Base-by-base conservation (phyloP, 306 rosid genomes). In the Erythrophleum fordii region DNA sequence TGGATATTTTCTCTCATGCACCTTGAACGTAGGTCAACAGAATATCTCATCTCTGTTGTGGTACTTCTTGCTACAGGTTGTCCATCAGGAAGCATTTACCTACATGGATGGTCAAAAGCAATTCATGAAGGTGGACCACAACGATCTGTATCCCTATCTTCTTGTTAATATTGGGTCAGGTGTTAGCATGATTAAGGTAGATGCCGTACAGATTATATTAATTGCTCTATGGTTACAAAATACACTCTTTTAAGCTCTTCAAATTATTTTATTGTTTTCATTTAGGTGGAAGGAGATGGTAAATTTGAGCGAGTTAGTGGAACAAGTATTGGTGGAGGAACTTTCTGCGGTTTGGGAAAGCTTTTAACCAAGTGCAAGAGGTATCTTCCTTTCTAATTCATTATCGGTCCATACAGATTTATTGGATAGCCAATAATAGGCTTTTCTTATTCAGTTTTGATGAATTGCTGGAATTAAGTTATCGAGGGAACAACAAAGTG, bases 91-190 rank as follows among this genome's bases (percentile, higher is more conserved):
- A 88, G 97, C 98, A 51, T 93, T 80, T 86, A 89, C 93, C 64
- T 95, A 92, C 84, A 82, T 84, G 78, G 88, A 87, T 25, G 97
- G 92, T 72, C 87, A 84, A 69, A 92, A 86, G 86, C 97, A 93
- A 76, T 95, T 86, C 82, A 90, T 89, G 79, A 80, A 90, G 88
- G 92, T 93, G 76, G 95, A 89, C 85, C 92, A 86, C 72, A 87
- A 88, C 18, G 97, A 95, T 87, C 70, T 93, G 59, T 95, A 90
- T 79, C 99, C 99, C 17, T 95, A 89, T 85, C 97, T 95, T 55
- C 98, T 95, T 65, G 99, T 95, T 76, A 95, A 90, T 76, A 92
- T 93, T 64, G 99, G 99, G 7, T 95, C 99, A 75, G 99, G 99
- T 77, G 98, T 95, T 85, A 89, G 99, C 85, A 95, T 95, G 96